phyloP scores from a whole-genome alignment of 441 rosid genomes.

The Rhodomyrtus psidioides region DNA sequence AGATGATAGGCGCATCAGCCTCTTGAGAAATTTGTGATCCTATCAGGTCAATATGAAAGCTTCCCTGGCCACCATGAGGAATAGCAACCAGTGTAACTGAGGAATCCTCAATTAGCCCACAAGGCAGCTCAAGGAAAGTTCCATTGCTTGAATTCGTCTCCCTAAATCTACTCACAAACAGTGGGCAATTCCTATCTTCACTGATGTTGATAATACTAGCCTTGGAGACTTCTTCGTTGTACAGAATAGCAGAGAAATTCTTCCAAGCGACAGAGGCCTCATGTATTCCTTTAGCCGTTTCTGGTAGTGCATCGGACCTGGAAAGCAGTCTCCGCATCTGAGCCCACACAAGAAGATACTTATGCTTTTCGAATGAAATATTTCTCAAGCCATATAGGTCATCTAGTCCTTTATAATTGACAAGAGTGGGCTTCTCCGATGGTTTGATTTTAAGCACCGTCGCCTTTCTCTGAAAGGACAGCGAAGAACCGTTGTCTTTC shows the following conservation, averaged over 20 bases:
- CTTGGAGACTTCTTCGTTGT: slow-evolving; percentile 20
- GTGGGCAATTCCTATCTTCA: slow-evolving; percentile 41
- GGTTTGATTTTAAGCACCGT: not conserved
- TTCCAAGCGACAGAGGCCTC: slow-evolving; percentile 70
- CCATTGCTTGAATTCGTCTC: slow-evolving; percentile 18
- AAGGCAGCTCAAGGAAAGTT: slow-evolving; percentile 51
- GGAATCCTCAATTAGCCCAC: slow-evolving; percentile 73
- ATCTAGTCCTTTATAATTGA: slow-evolving; percentile 43
- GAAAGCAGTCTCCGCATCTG: slow-evolving; percentile 52
- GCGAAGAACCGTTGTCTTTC: not conserved
- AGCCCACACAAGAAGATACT: slow-evolving; percentile 50
- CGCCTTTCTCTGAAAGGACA: slow-evolving; percentile 11
- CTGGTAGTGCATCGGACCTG: slow-evolving; percentile 67
- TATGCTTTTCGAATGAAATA: slow-evolving; percentile 32
- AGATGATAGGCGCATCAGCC: slow-evolving; percentile 31
- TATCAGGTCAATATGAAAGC: slow-evolving; percentile 57
- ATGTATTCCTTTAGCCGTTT: slow-evolving; percentile 65
- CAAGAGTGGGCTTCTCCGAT: slow-evolving; percentile 28
- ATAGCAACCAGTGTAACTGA: slow-evolving; percentile 66
- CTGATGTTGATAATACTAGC: not conserved
- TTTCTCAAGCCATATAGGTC: slow-evolving; percentile 42
- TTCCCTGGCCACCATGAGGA: slow-evolving; percentile 40
- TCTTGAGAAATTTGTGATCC: slow-evolving; percentile 42
- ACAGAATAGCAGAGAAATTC: slow-evolving; percentile 27
- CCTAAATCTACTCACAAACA: slow-evolving; percentile 26